These are phyloP conservation scores for Alternaria rosae DNA, from an alignment of 2,329 filamentous ascomycete genomes.

Conservation along the genomic window DNA sequence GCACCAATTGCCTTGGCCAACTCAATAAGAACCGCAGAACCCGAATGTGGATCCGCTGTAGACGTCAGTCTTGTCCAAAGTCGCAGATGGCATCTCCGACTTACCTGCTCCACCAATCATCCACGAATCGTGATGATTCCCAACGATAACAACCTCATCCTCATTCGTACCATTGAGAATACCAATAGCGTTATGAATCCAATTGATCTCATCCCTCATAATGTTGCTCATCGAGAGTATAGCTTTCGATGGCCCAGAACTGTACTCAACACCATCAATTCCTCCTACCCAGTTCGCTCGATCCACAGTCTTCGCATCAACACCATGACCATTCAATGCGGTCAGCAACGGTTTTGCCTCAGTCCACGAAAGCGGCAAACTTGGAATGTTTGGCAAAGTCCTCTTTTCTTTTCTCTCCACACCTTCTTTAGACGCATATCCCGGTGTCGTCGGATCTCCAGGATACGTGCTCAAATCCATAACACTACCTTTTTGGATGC, in stretches of 20 bases:
- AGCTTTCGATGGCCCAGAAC: conserved; percentile 56
- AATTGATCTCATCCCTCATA: conserved; percentile 78
- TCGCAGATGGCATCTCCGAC: not conserved
- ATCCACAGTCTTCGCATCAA: conserved; percentile 55
- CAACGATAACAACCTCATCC: conserved; percentile 62
- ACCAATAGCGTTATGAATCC: conserved; percentile 76
- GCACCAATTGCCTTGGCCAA: conserved; percentile 58
- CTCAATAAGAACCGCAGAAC: conserved; percentile 58
- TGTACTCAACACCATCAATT: conserved; percentile 38
- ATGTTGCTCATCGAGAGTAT: conserved; percentile 62
- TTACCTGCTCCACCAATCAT: conserved; percentile 57
- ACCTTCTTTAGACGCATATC: conserved; percentile 86
- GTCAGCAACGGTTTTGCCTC: conserved; percentile 84
- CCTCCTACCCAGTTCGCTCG: conserved; percentile 47
- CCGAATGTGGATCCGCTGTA: conserved; percentile 59
- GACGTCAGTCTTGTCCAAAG: not conserved
- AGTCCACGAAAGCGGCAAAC: conserved; percentile 81
- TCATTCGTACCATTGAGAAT: conserved; percentile 70
- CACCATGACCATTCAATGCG: conserved; percentile 81
- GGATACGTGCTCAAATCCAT: conserved; percentile 68
- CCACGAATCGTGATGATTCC: conserved; percentile 64
- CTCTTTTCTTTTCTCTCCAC: conserved; percentile 69
- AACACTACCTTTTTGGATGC: conserved; percentile 56
- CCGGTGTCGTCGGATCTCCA: conserved; percentile 49
- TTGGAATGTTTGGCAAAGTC: conserved; percentile 77